Evolutionary conservation across 805 yeast genomes (phyloP).

Genomic region (Ogataea philodendri): DNA sequence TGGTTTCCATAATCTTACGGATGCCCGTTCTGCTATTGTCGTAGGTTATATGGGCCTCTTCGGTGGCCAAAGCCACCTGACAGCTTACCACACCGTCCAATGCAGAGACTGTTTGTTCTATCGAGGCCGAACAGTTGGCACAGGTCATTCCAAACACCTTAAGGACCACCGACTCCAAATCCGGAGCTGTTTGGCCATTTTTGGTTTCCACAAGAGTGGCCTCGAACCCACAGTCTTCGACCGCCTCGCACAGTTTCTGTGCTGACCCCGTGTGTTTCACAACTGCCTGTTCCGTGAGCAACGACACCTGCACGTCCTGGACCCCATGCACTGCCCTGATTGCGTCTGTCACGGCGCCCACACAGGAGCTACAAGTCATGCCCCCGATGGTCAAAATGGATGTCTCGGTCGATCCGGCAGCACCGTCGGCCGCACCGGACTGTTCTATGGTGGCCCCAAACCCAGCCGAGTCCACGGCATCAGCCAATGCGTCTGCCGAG

Average conservation of each 20-base stretch:
- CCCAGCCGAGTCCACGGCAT: conserved; percentile 72
- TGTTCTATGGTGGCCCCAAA: conserved; percentile 41
- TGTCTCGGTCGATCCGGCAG: neutral
- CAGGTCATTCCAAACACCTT: conserved; percentile 62
- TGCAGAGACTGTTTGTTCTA: conserved; percentile 45
- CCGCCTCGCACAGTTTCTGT: conserved; percentile 46
- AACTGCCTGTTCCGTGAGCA: conserved; percentile 68
- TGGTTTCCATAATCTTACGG: conserved; percentile 54
- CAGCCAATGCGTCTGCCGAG: conserved; percentile 38
- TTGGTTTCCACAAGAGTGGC: conserved; percentile 44
- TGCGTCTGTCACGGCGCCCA: conserved; percentile 58
- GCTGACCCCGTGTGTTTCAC: conserved; percentile 44
- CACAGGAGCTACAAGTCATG: conserved; percentile 87
- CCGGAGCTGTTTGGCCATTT: conserved; percentile 10
- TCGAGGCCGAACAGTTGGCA: conserved; percentile 49
- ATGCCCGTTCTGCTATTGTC: conserved; percentile 55
- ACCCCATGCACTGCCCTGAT: conserved; percentile 53
- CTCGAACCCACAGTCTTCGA: conserved; percentile 50
- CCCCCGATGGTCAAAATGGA: conserved; percentile 45
- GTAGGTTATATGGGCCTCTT: conserved; percentile 53
- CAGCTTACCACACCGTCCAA: conserved; percentile 50
- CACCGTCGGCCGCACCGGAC: conserved; percentile 5
- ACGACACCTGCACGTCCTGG: conserved; percentile 54
- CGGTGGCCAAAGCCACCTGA: conserved; percentile 50
- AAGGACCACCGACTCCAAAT: conserved; percentile 27